These are phyloP conservation scores for Pythium brassicae DNA, from an alignment of 352 stramenopile species.

Conservation along the genomic window DNA sequence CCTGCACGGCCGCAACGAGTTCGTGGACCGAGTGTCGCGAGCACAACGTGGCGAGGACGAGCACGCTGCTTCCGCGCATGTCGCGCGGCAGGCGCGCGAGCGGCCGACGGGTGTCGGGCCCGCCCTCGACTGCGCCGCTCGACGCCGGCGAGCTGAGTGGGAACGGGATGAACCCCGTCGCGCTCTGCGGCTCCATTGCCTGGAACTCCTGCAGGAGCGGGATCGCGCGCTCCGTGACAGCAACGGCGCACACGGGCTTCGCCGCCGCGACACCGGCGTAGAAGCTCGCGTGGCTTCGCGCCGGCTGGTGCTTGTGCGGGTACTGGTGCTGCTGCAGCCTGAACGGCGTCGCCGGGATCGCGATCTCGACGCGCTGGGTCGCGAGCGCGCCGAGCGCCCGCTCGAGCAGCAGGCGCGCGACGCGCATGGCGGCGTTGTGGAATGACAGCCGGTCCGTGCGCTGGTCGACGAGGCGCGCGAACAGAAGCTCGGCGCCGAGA, in stretches of 20 bases:
- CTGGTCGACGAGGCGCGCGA: constrained; percentile 32
- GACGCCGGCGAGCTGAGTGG: not conserved
- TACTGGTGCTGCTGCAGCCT: not conserved
- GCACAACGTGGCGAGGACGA: constrained; percentile 3
- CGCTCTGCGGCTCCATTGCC: constrained; percentile 17
- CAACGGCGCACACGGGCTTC: constrained; percentile 28
- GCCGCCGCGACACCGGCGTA: constrained; percentile 24
- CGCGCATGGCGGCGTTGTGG: constrained; percentile 24
- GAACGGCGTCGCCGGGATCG: not conserved
- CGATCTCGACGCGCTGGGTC: constrained; percentile 23
- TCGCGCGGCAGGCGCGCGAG: constrained; percentile 29
- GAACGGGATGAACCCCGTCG: constrained; percentile 14
- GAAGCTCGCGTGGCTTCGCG: not conserved
- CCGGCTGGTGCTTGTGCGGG: too few species aligned
- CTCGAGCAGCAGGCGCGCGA: constrained; percentile 54
- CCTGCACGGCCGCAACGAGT: not conserved
- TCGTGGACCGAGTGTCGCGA: constrained; percentile 1
- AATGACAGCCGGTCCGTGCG: constrained; percentile 29
- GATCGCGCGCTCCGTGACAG: constrained; percentile 12
- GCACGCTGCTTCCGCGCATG: constrained; percentile 16
- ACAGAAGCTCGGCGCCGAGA: constrained; percentile 24
- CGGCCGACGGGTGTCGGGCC: not conserved
- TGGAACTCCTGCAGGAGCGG: constrained; percentile 24
- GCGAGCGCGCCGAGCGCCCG: constrained; percentile 32
- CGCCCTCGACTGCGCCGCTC: constrained; percentile 7